phyloP scores from a whole-genome alignment of 352 stramenopile species.

The Globisporangium alternatum region DNA sequence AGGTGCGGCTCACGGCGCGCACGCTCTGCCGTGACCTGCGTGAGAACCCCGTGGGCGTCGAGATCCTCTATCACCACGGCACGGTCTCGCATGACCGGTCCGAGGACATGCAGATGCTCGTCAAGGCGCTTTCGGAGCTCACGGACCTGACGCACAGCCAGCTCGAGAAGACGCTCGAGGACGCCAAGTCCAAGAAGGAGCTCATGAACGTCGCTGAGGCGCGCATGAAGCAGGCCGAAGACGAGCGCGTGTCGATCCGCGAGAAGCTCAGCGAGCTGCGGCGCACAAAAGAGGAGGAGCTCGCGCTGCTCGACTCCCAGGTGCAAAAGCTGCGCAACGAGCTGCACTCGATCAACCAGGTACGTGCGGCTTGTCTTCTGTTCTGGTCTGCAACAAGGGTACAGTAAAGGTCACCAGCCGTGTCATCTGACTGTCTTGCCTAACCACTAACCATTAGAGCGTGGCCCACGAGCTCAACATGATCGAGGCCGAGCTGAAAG shows the following conservation, averaged over 20 bases:
- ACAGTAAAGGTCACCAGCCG: background rate
- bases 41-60: slow-evolving; percentile 68
- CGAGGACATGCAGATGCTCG: slow-evolving; percentile 68
- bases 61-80: slow-evolving; percentile 73
- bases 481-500: slow-evolving; percentile 76
- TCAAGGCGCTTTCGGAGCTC: slow-evolving; percentile 77
- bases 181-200: slow-evolving; percentile 82
- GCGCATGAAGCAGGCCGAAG: slow-evolving; percentile 79
- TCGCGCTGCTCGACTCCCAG: slow-evolving; percentile 72
- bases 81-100: slow-evolving; percentile 48
- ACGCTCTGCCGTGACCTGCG: slow-evolving; percentile 67
- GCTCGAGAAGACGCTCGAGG: slow-evolving; percentile 83
- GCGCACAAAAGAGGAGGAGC: slow-evolving; percentile 81
- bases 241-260: slow-evolving; percentile 71
- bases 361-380: slow-evolving; percentile 8
- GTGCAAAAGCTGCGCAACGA: slow-evolving; percentile 82
- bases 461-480: slow-evolving; percentile 69
- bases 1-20: slow-evolving; percentile 64
- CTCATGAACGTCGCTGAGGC: slow-evolving; percentile 71
- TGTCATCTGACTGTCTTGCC: background rate
- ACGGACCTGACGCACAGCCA: slow-evolving; percentile 75
- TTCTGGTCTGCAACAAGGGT: too few relatives aligned
- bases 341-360: slow-evolving; percentile 71
- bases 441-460: slow-evolving; percentile 23
- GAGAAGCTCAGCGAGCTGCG: slow-evolving; percentile 75